These are phyloP conservation scores for Pulveroboletus frians DNA, from an alignment of 768 basidiomycete species.

Conservation along the genomic window DNA sequence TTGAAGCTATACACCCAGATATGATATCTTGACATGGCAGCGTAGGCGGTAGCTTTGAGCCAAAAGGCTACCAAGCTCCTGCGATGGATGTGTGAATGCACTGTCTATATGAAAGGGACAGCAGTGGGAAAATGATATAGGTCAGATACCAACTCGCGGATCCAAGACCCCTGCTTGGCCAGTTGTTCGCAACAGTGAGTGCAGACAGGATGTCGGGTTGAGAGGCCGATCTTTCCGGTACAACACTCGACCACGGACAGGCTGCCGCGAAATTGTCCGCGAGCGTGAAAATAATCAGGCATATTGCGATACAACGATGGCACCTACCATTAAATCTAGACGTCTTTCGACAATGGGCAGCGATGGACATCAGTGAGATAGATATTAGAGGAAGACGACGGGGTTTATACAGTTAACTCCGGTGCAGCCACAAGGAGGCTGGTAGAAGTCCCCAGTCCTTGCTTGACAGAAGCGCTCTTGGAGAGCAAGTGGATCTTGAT, in stretches of 20 bases:
- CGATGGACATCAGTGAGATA: conserved; percentile 9
- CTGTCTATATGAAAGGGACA: conserved; percentile 19
- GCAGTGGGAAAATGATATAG: conserved; percentile 14
- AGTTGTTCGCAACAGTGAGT: no score
- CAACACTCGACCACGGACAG: background rate
- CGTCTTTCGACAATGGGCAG: conserved; percentile 16
- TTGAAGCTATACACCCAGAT: conserved; percentile 5
- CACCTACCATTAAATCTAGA: conserved; percentile 7
- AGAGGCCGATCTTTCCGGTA: background rate
- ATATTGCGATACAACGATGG: no score
- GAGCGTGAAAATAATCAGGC: conserved; percentile 16
- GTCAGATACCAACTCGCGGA: conserved; percentile 4
- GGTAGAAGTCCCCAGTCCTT: conserved; percentile 6
- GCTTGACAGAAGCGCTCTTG: background rate
- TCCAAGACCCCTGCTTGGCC: background rate
- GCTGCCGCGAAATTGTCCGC: conserved; percentile 12
- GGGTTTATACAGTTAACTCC: conserved; percentile 3
- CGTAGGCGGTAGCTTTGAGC: background rate
- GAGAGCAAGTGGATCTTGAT: conserved; percentile 3
- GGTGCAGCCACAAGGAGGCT: conserved; percentile 7
- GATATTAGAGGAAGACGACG: conserved; percentile 3
- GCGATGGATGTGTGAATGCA: conserved; percentile 14
- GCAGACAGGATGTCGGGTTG: background rate
- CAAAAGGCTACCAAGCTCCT: conserved; percentile 9
- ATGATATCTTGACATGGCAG: conserved; percentile 1